A percentile compares a stretch with the other conserved stretches of the same genome.
These are phyloP conservation scores for Barnettozyma californica DNA, from an alignment of 805 yeast species.

Conservation along the genomic window DNA sequence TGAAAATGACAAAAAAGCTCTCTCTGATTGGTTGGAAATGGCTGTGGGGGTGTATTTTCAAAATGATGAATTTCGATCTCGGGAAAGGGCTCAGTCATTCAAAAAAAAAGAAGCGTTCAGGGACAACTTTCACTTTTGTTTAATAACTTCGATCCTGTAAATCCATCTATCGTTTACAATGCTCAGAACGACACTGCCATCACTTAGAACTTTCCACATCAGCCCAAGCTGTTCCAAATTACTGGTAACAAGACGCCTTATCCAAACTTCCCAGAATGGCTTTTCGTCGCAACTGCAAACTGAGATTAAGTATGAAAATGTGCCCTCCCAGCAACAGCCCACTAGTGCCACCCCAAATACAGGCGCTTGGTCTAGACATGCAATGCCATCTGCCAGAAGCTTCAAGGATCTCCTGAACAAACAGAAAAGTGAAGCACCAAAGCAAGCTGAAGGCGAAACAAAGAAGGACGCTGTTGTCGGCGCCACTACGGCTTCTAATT, in stretches of 20 bases:
- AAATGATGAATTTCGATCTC: conserved; percentile 1
- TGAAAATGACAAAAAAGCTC: neutral
- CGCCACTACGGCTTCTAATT: conserved; percentile 1
- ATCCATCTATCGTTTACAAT: neutral
- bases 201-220: neutral
- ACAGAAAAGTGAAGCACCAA: conserved; percentile 6
- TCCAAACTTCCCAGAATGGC: conserved; percentile 7
- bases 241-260: neutral
- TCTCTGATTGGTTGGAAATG: neutral
- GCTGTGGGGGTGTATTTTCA: neutral
- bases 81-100: neutral
- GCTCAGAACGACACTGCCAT: neutral
- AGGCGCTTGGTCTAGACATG: conserved; percentile 23
- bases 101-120: neutral
- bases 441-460: conserved; percentile 2
- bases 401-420: conserved; percentile 23
- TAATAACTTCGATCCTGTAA: neutral
- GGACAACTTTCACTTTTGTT: neutral
- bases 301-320: conserved; percentile 10
- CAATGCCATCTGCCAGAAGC: conserved; percentile 23
- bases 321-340: conserved; percentile 1
- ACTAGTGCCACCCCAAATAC: neutral
- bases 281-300: conserved; percentile 5
- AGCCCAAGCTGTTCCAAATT: neutral
- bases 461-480: conserved; percentile 4